These are phyloP conservation scores for Ustilago xerochloae DNA, from an alignment of 1,284 basidiomycete species.

Conservation along the genomic window DNA sequence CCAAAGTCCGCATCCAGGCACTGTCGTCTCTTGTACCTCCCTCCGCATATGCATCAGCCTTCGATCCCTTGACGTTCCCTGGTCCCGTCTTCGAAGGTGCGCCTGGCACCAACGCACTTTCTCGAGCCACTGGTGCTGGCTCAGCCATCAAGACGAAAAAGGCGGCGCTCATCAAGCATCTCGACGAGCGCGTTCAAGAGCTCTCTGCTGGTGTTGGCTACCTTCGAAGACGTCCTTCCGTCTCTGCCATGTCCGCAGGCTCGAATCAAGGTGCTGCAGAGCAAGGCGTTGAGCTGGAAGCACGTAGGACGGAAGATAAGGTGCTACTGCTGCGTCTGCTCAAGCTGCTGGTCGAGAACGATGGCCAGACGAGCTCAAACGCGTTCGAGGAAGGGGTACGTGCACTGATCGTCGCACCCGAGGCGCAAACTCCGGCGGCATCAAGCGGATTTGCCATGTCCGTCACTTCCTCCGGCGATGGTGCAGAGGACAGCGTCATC, in stretches of 20 bases:
- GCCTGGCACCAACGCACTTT: conserved; percentile 44
- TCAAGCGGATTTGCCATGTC: conserved; percentile 29
- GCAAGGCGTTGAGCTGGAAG: conserved; percentile 42
- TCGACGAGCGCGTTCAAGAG: conserved; percentile 60
- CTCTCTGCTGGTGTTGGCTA: conserved; percentile 61
- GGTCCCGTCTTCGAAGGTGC: conserved; percentile 63
- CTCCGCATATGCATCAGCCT: conserved; percentile 53
- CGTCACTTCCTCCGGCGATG: conserved; percentile 9
- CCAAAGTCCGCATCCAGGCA: conserved; percentile 41
- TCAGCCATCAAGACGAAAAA: conserved; percentile 58
- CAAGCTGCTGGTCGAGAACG: conserved; percentile 60
- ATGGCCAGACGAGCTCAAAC: conserved; percentile 52
- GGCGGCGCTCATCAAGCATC: conserved; percentile 52
- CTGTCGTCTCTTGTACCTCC: conserved; percentile 52
- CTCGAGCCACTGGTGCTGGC: conserved; percentile 47
- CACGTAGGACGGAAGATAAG: conserved; percentile 60
- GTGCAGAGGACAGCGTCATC: conserved; percentile 31
- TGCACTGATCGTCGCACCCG: conserved; percentile 29
- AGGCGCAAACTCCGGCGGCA: conserved; percentile 9
- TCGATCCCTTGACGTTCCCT: conserved; percentile 61
- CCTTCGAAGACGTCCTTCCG: conserved; percentile 48
- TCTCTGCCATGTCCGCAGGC: conserved; percentile 19
- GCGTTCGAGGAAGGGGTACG: conserved; percentile 52
- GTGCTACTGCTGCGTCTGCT: conserved; percentile 59
- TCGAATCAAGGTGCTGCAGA: conserved; percentile 13